Base-by-base conservation (phyloP, 2,329 filamentous ascomycete species). In the Pseudonectria foliicola region DNA sequence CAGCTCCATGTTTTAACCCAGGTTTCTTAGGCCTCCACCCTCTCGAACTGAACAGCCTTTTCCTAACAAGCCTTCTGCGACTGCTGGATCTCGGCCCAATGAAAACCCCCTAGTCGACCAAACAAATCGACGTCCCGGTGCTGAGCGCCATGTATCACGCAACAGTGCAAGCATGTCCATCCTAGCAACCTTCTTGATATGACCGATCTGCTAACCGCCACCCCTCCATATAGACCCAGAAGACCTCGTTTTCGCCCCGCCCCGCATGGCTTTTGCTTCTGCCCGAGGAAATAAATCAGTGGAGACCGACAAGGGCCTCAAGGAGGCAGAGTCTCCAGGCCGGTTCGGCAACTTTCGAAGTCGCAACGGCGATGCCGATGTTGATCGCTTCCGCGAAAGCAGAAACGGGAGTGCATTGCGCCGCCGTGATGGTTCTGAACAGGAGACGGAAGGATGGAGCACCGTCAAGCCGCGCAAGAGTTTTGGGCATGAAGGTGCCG, bases 181-280 rank as follows among this genome's bases (percentile, higher is more conserved):
- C 39, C 37, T 36, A 25, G 31, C 14, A 16, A 33, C 25, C 29
- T 31, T 18, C 27, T 13, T 18, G 28, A 28, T 25, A 14, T 21
- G 25, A 10, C 7, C 26, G 11, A 13, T 33, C 15, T 47, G 31
- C 44, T 48, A 35, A 49, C 40, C 31, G 28, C 18, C 36, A 31
- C 39, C 27, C 30, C 31, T 36, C 35, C 23, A 21, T 29, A 8
- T 24, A 83, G 78, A 76, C 57, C 66, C 75, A 52, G 89, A 94
- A 50, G 87, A 93, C 45, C 83, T 93, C 38, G 74, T 92, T 39
- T 82, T 95, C 38, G 88, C 85, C 11, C 88, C 88, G 13, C 85
- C 88, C 2, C 85, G 85, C 59, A 85, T 79, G 30, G 77, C 79
- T 29, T 95, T 95, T 60, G 77, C 85, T 34, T 93, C 88, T 2